Evolutionary conservation across 2,329 filamentous ascomycete genomes (phyloP), one percentile per base, ranked within the genome.

Genomic region (Hymenoscyphus fraxineus): DNA sequence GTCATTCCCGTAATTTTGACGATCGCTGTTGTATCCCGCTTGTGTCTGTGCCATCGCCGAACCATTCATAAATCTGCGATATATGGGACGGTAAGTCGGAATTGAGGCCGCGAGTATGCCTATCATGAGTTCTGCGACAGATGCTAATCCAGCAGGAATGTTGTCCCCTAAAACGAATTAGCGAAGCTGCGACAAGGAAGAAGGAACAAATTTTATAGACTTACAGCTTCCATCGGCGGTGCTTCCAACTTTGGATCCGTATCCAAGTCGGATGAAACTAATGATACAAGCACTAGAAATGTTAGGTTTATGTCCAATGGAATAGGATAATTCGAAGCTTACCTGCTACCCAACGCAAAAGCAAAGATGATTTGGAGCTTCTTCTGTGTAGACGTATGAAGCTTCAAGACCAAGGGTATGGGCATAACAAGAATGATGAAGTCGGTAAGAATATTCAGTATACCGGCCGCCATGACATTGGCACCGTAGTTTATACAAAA

Each of bases 401-500:
- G 71, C 40, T 73, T 71, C 9, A 75, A 62, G 0, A 77, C 75
- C 73, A 77, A 76, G 0, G 72, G 68, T 4, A 77, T 74, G 19
- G 75, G 75, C 4, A 77, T 59, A 63, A 72, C 74, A 12, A 76
- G 73, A 47, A 72, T 74, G 72, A 4, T 15, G 73, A 64, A 12
- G 13, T 40, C 44, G n/a, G 44, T 47, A 38, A 32, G 4, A 40
- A 59, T 59, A 35, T 59, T 59, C 7, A 44, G 6, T 6, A 10
- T 32, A 13, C 44, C 60, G 32, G 22, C 31, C n/a, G 27, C 0
- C 73, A 64, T 68, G 72, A 39, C 13, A 6, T 39, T 12, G 10
- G 13, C 35, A 16, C 15, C 35, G 2, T 19, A 31, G 15, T 59
- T 59, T 27, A 59, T 59, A 32, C 58, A 59, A 13, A 7, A 27